phyloP scores from a whole-genome alignment of 352 stramenopile species.

The Phytophthora citrophthora region DNA sequence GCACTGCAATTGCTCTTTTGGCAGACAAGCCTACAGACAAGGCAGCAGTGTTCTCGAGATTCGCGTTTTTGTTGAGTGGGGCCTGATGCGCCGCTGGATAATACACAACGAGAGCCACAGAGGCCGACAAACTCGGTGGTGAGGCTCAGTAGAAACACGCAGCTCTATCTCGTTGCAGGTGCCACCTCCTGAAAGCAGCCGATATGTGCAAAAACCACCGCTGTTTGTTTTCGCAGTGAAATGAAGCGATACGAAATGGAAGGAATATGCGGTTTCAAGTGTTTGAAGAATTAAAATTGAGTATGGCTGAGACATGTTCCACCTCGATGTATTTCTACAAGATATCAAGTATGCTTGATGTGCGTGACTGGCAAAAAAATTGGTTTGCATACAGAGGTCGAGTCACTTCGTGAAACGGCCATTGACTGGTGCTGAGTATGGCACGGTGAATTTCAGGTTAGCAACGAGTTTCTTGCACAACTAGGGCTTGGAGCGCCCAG shows the following conservation, averaged over 20 bases:
- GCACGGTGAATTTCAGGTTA: constrained; percentile 8
- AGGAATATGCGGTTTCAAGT: too few species aligned
- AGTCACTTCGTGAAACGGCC: constrained; percentile 15
- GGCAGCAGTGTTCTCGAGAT: constrained; percentile 9
- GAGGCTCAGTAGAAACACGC: constrained; percentile 17
- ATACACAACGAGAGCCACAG: constrained; percentile 17
- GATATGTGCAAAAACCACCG: background rate
- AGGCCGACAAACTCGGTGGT: constrained; percentile 14
- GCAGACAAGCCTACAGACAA: constrained; percentile 29
- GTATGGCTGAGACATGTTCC: constrained; percentile 3
- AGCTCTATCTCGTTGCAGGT: constrained; percentile 8
- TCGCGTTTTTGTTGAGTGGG: constrained; percentile 19
- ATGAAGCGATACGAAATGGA: background rate
- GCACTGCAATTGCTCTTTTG: constrained; percentile 14
- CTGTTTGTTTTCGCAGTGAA: background rate
- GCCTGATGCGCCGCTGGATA: constrained; percentile 12
- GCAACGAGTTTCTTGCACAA: constrained; percentile 9
- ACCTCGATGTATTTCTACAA: background rate
- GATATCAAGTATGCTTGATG: background rate
- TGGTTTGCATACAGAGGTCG: constrained; percentile 11
- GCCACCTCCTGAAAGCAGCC: constrained; percentile 15
- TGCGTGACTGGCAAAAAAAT: constrained; percentile 21
- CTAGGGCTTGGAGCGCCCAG: constrained; percentile 14
- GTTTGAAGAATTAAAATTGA: too few species aligned
- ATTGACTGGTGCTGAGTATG: constrained; percentile 6